Conservation (phyloP, 2,329 filamentous ascomycete species). For the Albophoma yamanashiensis region DNA sequence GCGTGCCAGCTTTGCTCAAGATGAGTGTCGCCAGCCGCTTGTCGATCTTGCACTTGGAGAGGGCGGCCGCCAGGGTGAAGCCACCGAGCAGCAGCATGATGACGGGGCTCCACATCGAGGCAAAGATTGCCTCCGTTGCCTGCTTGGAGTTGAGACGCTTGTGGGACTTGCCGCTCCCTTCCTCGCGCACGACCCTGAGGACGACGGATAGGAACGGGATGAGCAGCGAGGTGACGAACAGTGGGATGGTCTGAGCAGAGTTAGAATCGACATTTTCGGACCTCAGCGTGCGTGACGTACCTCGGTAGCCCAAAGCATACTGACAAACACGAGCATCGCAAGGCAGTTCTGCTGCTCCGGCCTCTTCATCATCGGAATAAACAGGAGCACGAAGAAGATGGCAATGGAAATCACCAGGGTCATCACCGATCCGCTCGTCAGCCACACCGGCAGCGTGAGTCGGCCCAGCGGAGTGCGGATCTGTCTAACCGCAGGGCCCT, state of each 20-base stretch:
- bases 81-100: constrained; percentile 97
- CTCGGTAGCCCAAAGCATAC: constrained; percentile 92
- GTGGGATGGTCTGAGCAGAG: constrained; percentile 63
- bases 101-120: constrained; percentile 97
- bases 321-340: constrained; percentile 87
- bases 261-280: constrained; percentile 4
- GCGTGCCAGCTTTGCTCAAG: constrained; percentile 89
- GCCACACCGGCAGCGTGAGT: constrained; percentile 67
- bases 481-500: constrained; percentile 50
- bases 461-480: constrained; percentile 71
- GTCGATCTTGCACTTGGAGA: constrained; percentile 96
- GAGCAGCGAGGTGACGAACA: constrained; percentile 90
- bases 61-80: constrained; percentile 87
- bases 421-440: constrained; percentile 73
- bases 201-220: constrained; percentile 91
- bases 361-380: constrained; percentile 71
- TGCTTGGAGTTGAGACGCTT: constrained; percentile 65
- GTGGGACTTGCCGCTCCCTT: constrained; percentile 47
- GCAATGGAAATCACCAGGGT: constrained; percentile 59
- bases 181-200: constrained; percentile 71
- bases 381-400: constrained; percentile 65
- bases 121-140: constrained; percentile 76
- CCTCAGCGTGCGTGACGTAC: constrained; percentile 30
- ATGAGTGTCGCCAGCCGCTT: constrained; percentile 96
- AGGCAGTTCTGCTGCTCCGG: constrained; percentile 93